These are phyloP conservation scores for Cladosporium colombiae DNA, from an alignment of 2,329 filamentous ascomycete genomes.

Conservation along the genomic window DNA sequence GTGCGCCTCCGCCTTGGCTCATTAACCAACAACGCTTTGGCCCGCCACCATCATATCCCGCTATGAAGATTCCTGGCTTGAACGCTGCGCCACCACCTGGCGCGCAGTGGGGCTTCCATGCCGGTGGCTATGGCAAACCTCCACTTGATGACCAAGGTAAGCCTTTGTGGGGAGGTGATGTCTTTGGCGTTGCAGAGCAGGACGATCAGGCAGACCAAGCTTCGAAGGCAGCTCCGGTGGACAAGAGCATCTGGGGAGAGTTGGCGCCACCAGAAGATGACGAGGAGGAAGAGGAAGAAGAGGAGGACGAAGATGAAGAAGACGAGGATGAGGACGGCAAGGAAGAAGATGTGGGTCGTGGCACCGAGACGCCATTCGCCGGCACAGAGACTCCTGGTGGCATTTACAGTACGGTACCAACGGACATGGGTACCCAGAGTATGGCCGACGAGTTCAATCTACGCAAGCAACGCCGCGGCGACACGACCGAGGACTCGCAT, in stretches of 20 bases:
- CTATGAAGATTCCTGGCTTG: constrained; percentile 89
- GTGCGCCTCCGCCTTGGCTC: constrained; percentile 92
- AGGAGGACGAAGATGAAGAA: constrained; percentile 61
- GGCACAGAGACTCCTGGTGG: constrained; percentile 81
- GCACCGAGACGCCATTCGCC: constrained; percentile 64
- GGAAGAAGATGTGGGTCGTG: constrained; percentile 63
- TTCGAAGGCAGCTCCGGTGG: constrained; percentile 69
- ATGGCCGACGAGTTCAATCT: constrained; percentile 87
- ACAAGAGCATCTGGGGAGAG: constrained; percentile 89
- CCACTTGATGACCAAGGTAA: constrained; percentile 91
- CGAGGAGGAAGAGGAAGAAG: constrained; percentile 63
- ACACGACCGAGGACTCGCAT: constrained; percentile 79
- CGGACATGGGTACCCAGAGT: constrained; percentile 75
- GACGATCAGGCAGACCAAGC: constrained; percentile 48
- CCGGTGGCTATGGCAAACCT: constrained; percentile 93
- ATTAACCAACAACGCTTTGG: constrained; percentile 96
- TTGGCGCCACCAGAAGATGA: constrained; percentile 78
- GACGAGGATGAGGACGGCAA: constrained; percentile 73
- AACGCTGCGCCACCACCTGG: constrained; percentile 90
- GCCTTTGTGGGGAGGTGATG: constrained; percentile 89
- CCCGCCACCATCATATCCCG: constrained; percentile 90
- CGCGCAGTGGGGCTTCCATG: constrained; percentile 90
- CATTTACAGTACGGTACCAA: constrained; percentile 75
- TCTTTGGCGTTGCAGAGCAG: constrained; percentile 67
- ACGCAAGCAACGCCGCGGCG: constrained; percentile 80